These are phyloP conservation scores for Botrytis pseudocinerea DNA, from an alignment of 2,329 filamentous ascomycete species.

Conservation along the genomic window DNA sequence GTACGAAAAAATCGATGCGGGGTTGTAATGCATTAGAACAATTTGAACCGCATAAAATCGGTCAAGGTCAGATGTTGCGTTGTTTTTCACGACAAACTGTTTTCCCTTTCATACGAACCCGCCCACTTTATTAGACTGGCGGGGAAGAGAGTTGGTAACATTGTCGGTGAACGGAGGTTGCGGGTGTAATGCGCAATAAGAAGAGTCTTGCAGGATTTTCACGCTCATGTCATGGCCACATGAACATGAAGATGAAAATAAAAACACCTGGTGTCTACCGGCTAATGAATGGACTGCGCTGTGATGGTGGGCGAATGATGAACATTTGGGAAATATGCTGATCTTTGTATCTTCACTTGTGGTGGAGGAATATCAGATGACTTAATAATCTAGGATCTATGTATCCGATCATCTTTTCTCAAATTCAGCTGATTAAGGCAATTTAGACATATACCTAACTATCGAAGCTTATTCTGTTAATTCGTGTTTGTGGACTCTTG, in stretches of 20 bases:
- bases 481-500: slow-evolving; percentile 14
- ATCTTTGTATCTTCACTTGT: slow-evolving; percentile 10
- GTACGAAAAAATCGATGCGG: slow-evolving; percentile 16
- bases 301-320: slow-evolving; percentile 13
- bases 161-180: slow-evolving; percentile 21
- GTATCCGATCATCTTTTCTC: background rate
- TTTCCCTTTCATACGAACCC: background rate
- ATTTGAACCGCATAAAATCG: slow-evolving; percentile 22
- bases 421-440: slow-evolving; percentile 2
- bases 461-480: slow-evolving; percentile 3
- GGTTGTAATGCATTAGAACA: slow-evolving; percentile 10
- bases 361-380: slow-evolving; percentile 15
- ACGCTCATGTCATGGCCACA: slow-evolving; percentile 12
- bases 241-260: background rate
- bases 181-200: slow-evolving; percentile 5
- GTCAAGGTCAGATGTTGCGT: slow-evolving; percentile 19
- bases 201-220: slow-evolving; percentile 14
- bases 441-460: background rate
- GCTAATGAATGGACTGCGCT: slow-evolving; percentile 8
- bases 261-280: background rate
- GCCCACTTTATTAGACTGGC: slow-evolving; percentile 22
- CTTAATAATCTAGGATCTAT: slow-evolving; percentile 13
- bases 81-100: slow-evolving; percentile 21
- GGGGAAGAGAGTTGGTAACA: background rate
- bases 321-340: background rate